Evolutionary conservation across 371 early-diverging fungal species (phyloP).

Genomic region (Blakeslea trispora): DNA sequence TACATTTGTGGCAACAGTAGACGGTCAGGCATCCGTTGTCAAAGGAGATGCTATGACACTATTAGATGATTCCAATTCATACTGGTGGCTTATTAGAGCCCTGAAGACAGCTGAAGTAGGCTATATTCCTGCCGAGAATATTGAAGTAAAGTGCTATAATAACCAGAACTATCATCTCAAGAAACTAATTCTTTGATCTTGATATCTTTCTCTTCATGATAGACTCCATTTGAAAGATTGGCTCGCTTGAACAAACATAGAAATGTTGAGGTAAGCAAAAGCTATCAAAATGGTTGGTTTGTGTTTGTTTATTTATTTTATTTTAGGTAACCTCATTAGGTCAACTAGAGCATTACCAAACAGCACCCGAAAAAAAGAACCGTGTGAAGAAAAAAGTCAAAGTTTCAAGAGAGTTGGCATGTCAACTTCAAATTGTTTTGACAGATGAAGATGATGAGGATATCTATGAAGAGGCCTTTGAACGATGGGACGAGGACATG

Average conservation of each 20-base stretch:
- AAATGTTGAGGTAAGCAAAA: constrained; percentile 66
- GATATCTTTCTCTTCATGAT: neutral
- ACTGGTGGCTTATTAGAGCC: constrained; percentile 96
- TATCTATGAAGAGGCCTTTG: constrained; percentile 21
- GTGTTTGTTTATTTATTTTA: constrained; percentile 1
- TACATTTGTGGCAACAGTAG: constrained; percentile 92
- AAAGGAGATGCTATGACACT: constrained; percentile 87
- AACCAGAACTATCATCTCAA: neutral
- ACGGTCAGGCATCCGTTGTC: constrained; percentile 92
- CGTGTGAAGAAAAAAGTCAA: constrained; percentile 21
- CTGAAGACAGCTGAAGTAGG: constrained; percentile 88
- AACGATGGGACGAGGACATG: constrained; percentile 45
- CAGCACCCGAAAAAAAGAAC: constrained; percentile 6
- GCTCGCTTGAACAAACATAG: constrained; percentile 85
- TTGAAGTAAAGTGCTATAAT: constrained; percentile 65
- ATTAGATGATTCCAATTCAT: constrained; percentile 91
- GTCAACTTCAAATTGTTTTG: constrained; percentile 31
- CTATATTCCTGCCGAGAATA: constrained; percentile 95
- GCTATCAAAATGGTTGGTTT: neutral
- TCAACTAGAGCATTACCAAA: constrained; percentile 29
- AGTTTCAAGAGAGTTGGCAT: constrained; percentile 25
- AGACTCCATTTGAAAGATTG: constrained; percentile 87
- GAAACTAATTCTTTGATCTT: constrained; percentile 7
- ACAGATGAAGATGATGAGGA: constrained; percentile 19
- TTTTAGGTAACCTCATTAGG: constrained; percentile 40